A percentile compares a stretch with the other conserved stretches of the same genome.
Evolutionary conservation across 1,284 basidiomycete species (phyloP).

Genomic region (Bondarzewia mesenterica): DNA sequence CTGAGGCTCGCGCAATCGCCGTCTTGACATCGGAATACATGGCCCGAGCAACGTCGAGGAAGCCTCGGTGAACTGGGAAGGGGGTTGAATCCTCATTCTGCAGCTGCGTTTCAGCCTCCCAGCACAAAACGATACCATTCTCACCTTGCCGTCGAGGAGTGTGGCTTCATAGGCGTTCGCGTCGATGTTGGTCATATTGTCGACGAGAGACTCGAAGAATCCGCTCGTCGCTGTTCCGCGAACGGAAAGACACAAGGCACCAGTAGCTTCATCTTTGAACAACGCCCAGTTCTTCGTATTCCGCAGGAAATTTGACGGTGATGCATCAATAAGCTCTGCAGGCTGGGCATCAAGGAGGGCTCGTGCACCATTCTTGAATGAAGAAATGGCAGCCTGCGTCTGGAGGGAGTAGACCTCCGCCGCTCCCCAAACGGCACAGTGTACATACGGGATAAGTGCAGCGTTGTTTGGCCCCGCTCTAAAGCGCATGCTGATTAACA

Average conservation of each 20-base stretch:
- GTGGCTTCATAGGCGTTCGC: not conserved
- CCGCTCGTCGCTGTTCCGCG: not conserved
- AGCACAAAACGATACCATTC: not conserved
- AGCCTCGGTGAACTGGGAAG: not conserved
- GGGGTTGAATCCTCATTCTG: not conserved
- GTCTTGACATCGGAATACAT: not conserved
- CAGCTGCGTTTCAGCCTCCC: not conserved
- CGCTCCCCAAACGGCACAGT: not conserved
- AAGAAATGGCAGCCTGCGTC: not conserved
- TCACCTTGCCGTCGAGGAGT: not conserved
- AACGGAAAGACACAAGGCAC: not conserved
- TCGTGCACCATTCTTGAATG: not conserved
- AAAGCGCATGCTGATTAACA: not conserved
- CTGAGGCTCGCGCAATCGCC: not conserved
- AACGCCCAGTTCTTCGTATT: not conserved
- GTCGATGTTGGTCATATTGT: not conserved
- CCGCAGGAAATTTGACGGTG: not conserved
- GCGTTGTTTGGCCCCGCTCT: not conserved
- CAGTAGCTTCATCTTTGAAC: not conserved
- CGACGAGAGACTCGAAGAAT: not conserved
- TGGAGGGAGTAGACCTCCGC: not conserved
- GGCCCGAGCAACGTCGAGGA: not conserved
- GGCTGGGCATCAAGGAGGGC: not conserved
- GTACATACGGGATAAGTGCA: not conserved
- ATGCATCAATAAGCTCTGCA: not conserved